phyloP scores from a whole-genome alignment of 2,329 filamentous ascomycete genomes.

The Leptographium procerum region DNA sequence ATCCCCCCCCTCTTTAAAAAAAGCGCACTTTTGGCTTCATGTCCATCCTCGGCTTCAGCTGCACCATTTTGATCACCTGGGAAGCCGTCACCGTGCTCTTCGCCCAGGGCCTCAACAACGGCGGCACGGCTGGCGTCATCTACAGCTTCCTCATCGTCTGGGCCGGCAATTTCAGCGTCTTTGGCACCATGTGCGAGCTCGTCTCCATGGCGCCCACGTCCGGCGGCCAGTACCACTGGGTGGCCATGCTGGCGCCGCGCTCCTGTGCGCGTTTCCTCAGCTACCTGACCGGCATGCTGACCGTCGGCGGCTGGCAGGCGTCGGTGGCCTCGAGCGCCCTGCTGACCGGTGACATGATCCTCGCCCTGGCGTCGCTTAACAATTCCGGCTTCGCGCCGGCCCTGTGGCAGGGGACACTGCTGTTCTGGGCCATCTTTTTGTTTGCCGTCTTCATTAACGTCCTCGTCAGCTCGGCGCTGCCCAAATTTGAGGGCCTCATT shows the following conservation, averaged over 20 bases:
- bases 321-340: slow-evolving; percentile 24
- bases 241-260: slow-evolving; percentile 37
- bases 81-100: slow-evolving; percentile 24
- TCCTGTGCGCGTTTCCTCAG: slow-evolving; percentile 38
- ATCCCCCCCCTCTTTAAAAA: too few species aligned
- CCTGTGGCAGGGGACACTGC: slow-evolving; percentile 34
- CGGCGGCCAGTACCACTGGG: slow-evolving; percentile 50
- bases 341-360: slow-evolving; percentile 33
- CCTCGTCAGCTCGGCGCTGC: slow-evolving; percentile 28
- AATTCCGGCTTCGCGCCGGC: slow-evolving; percentile 24
- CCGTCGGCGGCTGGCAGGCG: slow-evolving; percentile 31
- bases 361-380: slow-evolving; percentile 28
- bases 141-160: slow-evolving; percentile 37
- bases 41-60: slow-evolving; percentile 38
- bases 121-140: slow-evolving; percentile 39
- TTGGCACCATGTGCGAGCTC: slow-evolving; percentile 25
- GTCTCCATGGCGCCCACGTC: slow-evolving; percentile 35
- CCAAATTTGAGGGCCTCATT: slow-evolving; percentile 36
- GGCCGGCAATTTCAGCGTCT: slow-evolving; percentile 31
- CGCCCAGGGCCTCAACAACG: slow-evolving; percentile 29
- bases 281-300: slow-evolving; percentile 40
- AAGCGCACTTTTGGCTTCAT: slow-evolving; percentile 36
- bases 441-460: slow-evolving; percentile 39
- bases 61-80: slow-evolving; percentile 40
- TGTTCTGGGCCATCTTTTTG: slow-evolving; percentile 32